Evolutionary conservation across 768 basidiomycete genomes (phyloP).

Genomic region (Boletus rubropictus): DNA sequence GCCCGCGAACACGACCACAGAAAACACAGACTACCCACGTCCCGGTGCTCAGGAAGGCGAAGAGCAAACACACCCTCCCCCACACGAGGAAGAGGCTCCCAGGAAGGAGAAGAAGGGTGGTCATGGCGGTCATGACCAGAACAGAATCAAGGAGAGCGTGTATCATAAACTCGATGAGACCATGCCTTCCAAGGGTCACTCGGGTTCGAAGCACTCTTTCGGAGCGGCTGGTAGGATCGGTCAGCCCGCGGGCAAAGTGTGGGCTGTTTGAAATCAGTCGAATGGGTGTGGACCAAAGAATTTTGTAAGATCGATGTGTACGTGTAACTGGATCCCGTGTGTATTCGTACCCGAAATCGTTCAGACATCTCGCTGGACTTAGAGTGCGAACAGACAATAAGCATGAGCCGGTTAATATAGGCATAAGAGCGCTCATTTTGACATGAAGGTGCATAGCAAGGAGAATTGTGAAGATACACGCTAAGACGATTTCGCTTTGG

Average conservation of each 20-base stretch:
- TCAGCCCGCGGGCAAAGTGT: constrained; percentile 48
- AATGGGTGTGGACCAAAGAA: neutral
- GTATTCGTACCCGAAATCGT: constrained; percentile 18
- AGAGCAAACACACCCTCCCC: constrained; percentile 25
- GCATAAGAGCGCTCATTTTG: constrained; percentile 14
- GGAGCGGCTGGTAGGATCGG: constrained; percentile 48
- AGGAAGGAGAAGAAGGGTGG: constrained; percentile 46
- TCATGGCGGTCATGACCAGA: constrained; percentile 37
- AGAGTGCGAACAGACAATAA: neutral
- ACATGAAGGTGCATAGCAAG: constrained; percentile 20
- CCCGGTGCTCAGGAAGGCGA: constrained; percentile 38
- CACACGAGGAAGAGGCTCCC: constrained; percentile 41
- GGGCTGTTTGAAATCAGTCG: constrained; percentile 29
- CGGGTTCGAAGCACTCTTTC: constrained; percentile 31
- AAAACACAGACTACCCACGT: constrained; percentile 45
- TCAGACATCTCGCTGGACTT: neutral
- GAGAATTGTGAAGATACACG: constrained; percentile 24
- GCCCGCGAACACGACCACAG: constrained; percentile 16
- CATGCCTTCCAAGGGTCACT: constrained; percentile 42
- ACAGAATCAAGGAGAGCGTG: constrained; percentile 41
- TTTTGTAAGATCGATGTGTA: constrained; percentile 3
- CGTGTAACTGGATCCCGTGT: constrained; percentile 4
- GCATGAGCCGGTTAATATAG: neutral
- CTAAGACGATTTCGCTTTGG: constrained; percentile 16
- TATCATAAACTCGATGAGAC: constrained; percentile 44